Conservation (phyloP, 805 yeast species). For the Schizosaccharomyces cryophilus region DNA sequence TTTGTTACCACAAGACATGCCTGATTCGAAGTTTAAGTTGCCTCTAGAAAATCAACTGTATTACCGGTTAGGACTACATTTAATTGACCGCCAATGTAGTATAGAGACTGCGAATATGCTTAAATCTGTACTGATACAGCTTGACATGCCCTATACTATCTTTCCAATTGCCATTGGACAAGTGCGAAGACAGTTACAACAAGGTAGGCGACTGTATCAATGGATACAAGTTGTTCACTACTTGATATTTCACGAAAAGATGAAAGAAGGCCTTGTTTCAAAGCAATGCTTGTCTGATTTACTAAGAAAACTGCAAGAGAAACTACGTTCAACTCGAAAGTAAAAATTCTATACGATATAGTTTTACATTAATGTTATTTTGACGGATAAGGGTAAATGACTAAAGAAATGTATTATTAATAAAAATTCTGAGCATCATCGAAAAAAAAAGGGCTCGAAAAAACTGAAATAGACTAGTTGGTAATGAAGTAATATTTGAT, state of each 20-base stretch:
- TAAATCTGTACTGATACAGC: neutral
- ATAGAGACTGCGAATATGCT: constrained; percentile 1
- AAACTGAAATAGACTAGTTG: no score
- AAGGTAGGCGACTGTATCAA: neutral
- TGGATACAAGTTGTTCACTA: neutral
- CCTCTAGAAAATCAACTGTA: neutral
- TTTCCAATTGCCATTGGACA: neutral
- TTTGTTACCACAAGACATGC: neutral
- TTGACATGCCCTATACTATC: neutral
- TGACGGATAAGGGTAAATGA: no score
- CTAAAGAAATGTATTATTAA: no score
- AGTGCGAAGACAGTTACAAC: neutral
- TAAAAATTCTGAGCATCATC: no score
- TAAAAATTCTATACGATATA: neutral
- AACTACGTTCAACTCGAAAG: neutral
- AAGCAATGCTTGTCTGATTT: neutral
- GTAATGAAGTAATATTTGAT: no score
- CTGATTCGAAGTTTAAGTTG: neutral
- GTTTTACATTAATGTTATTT: no score
- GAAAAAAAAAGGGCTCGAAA: no score
- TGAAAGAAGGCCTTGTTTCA: neutral
- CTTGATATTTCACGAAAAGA: neutral
- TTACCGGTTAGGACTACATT: neutral
- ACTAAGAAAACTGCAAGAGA: neutral
- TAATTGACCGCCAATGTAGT: neutral